These are phyloP conservation scores for Backusella westeae DNA, from an alignment of 192 early-diverging fungal species.

Conservation along the genomic window DNA sequence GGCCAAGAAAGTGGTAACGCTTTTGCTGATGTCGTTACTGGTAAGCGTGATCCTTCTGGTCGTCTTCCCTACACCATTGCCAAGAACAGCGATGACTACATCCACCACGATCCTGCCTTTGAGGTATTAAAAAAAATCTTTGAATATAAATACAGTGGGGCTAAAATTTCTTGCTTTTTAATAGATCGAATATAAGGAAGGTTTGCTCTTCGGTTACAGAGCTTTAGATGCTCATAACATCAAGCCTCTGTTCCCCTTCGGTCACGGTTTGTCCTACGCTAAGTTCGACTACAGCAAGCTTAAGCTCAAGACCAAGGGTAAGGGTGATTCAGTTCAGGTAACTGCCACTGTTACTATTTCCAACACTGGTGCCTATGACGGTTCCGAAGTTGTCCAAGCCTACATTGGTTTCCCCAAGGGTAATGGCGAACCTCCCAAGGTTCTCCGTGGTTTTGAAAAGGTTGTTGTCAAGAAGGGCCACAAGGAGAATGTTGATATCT, in stretches of 20 bases:
- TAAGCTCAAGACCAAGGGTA: background rate
- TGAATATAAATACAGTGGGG: background rate
- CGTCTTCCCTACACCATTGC: slow-evolving; percentile 64
- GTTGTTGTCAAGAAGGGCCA: slow-evolving; percentile 10
- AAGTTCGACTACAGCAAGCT: slow-evolving; percentile 51
- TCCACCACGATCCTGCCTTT: background rate
- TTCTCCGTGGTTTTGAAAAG: slow-evolving; percentile 38
- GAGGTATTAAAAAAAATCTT: background rate
- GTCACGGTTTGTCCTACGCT: slow-evolving; percentile 70
- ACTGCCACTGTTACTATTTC: slow-evolving; percentile 26
- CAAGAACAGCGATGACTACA: slow-evolving; percentile 40
- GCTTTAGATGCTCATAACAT: slow-evolving; percentile 45
- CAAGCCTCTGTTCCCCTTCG: slow-evolving; percentile 54
- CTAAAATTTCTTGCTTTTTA: background rate
- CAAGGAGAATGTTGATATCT: slow-evolving; percentile 34
- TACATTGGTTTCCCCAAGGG: slow-evolving; percentile 41
- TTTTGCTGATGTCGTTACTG: slow-evolving; percentile 65
- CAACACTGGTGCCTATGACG: slow-evolving; percentile 25
- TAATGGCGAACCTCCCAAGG: slow-evolving; percentile 41
- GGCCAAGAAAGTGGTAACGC: slow-evolving; percentile 68
- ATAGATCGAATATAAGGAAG: slow-evolving; percentile 57
- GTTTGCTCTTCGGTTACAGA: slow-evolving; percentile 55
- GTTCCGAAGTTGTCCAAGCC: slow-evolving; percentile 39
- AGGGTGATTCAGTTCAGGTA: background rate
- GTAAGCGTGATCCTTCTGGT: slow-evolving; percentile 57